Evolutionary conservation across 2,329 filamentous ascomycete species (phyloP).

Genomic region (Colletotrichum liriopes): DNA sequence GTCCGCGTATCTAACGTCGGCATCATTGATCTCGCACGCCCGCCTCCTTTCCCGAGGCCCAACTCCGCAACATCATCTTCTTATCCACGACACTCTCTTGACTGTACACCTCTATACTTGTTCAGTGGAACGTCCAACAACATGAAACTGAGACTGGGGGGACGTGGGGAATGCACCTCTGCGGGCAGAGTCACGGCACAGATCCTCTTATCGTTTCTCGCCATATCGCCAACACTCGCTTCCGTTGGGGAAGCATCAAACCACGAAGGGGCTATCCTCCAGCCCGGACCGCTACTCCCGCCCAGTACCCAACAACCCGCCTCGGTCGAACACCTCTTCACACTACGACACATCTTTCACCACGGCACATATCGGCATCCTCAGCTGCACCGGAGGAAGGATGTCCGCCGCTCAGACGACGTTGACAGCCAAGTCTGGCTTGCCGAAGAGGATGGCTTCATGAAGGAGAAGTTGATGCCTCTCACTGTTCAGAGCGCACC

Average conservation of each 20-base stretch:
- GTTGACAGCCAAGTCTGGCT: slow-evolving; percentile 72
- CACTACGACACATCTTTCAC: slow-evolving; percentile 91
- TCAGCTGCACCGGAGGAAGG: slow-evolving; percentile 81
- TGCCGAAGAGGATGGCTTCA: slow-evolving; percentile 71
- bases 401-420: slow-evolving; percentile 71
- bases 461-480: slow-evolving; percentile 64
- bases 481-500: slow-evolving; percentile 76
- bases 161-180: slow-evolving; percentile 62
- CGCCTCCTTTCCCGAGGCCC: slow-evolving; percentile 5
- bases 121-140: neutral
- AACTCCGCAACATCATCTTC: slow-evolving; percentile 5
- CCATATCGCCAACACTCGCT: slow-evolving; percentile 65
- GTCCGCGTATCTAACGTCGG: slow-evolving; percentile 31
- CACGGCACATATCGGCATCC: slow-evolving; percentile 89
- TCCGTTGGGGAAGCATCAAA: slow-evolving; percentile 52
- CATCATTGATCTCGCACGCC: slow-evolving; percentile 34
- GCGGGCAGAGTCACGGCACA: slow-evolving; percentile 75
- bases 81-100: neutral
- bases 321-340: slow-evolving; percentile 73
- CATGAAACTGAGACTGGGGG: slow-evolving; percentile 32
- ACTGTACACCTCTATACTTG: neutral
- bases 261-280: slow-evolving; percentile 61
- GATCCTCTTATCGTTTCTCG: slow-evolving; percentile 77
- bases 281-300: slow-evolving; percentile 57
- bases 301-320: slow-evolving; percentile 60